Evolutionary conservation across 2,329 filamentous ascomycete genomes (phyloP).

Genomic region (Ophiostoma sp.): DNA sequence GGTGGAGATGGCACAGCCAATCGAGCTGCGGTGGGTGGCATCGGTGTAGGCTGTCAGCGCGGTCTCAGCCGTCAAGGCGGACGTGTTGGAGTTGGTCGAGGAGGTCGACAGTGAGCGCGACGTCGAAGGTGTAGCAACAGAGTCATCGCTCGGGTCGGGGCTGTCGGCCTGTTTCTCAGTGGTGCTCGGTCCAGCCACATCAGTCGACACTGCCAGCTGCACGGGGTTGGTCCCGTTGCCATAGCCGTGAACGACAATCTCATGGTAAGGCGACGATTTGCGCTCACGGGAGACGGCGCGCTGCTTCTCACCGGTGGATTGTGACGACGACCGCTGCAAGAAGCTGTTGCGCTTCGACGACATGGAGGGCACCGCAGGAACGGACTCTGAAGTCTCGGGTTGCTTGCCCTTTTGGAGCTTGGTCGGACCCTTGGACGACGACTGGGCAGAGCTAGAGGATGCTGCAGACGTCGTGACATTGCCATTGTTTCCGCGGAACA

Average conservation of each 20-base stretch:
- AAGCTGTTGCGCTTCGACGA: slow-evolving; percentile 12
- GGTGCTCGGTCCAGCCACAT: neutral
- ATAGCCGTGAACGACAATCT: slow-evolving; percentile 56
- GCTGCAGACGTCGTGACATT: neutral
- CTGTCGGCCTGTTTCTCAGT: neutral
- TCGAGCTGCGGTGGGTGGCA: neutral
- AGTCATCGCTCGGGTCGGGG: neutral
- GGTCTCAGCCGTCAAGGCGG: slow-evolving; percentile 24
- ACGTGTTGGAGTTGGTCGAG: slow-evolving; percentile 31
- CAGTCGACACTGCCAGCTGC: neutral
- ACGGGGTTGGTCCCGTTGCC: slow-evolving; percentile 51
- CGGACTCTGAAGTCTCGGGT: neutral
- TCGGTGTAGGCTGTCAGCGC: slow-evolving; percentile 4
- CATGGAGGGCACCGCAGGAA: neutral
- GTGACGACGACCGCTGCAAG: neutral
- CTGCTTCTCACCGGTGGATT: neutral
- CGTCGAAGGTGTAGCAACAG: slow-evolving; percentile 17
- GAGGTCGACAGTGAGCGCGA: slow-evolving; percentile 33
- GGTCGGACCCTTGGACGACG: neutral
- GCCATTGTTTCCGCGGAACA: slow-evolving; percentile 33
- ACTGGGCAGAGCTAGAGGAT: neutral
- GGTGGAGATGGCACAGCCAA: neutral
- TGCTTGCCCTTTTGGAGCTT: slow-evolving; percentile 17
- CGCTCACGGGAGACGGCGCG: neutral
- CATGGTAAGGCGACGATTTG: slow-evolving; percentile 42